Evolutionary conservation across 306 rosid species (phyloP), one percentile per base, ranked within the genome.

Genomic region (Aeschynomene evenia): DNA sequence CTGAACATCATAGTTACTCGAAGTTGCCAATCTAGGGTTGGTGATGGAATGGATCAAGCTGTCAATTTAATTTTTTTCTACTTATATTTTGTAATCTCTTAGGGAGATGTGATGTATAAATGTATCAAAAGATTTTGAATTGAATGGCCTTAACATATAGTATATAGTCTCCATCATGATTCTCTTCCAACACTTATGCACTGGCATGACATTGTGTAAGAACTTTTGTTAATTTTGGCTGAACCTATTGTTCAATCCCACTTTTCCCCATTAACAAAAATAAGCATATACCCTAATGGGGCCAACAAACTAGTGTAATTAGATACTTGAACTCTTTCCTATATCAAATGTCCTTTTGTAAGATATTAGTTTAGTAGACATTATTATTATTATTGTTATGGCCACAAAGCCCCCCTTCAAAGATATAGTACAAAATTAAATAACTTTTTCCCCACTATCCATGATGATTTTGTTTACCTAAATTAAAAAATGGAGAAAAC

Each of bases 111-210:
- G 26, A 15, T 34, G 26, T 53, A 33, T 57, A 43, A n/a, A 46
- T 39, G 53, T 21, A 37, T 20, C 16, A 2, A 67, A n/a, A 67
- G 55, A 68, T 46, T n/a, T n/a, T 21, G 1, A 74, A 69, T 69
- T 69, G 70, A 74, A 62, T 74, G 73, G 4, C 49, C 55, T 36
- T 48, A n/a, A n/a, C n/a, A n/a, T n/a, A n/a, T n/a, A n/a, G n/a
- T 31, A 42, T 37, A 50, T 72, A 49, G 70, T 72, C 78, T 63
- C 59, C 64, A 75, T 75, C 68, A 80, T n/a, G n/a, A n/a, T 70
- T 80, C 51, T 71, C 62, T 40, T 71, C 62, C 81, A 75, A 70
- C 74, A 64, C 75, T 76, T 51, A 48, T 71, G 72, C 77, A 70
- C 68, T 72, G 79, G 23, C 68, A 61, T 59, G 16, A 46, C 62